Conservation (phyloP, 805 yeast genomes). For the Spathaspora passalidarum region DNA sequence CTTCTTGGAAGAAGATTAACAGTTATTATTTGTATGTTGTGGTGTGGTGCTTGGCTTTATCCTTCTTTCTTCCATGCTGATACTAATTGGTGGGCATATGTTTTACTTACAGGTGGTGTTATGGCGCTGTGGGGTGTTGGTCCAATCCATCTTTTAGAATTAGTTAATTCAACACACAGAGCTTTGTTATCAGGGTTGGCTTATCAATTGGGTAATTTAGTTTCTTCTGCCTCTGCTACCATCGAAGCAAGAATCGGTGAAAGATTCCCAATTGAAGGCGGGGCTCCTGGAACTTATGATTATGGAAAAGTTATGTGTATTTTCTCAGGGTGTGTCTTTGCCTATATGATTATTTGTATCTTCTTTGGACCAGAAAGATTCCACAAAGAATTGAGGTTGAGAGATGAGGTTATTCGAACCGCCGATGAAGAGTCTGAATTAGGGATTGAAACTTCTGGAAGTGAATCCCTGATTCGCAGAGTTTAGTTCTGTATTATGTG, state of each 20-base stretch:
- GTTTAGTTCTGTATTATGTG: neutral
- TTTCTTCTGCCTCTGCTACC: conserved; percentile 65
- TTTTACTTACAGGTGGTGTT: conserved; percentile 59
- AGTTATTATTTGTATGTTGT: conserved; percentile 26
- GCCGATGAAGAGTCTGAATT: conserved; percentile 2
- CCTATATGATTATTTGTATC: conserved; percentile 42
- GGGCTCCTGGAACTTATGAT: conserved; percentile 29
- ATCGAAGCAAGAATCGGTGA: conserved; percentile 63
- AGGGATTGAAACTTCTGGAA: neutral
- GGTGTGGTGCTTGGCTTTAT: conserved; percentile 39
- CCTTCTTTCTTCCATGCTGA: conserved; percentile 32
- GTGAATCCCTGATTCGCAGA: neutral
- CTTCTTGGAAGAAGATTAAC: conserved; percentile 36
- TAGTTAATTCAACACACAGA: conserved; percentile 60
- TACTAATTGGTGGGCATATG: conserved; percentile 25
- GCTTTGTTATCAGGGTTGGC: conserved; percentile 61
- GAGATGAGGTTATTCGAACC: neutral
- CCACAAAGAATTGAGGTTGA: conserved; percentile 4
- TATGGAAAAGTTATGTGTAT: conserved; percentile 64
- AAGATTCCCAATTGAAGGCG: conserved; percentile 34
- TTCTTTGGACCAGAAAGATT: conserved; percentile 63
- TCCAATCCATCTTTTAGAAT: conserved; percentile 60
- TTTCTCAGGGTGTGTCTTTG: conserved; percentile 64
- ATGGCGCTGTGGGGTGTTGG: conserved; percentile 71
- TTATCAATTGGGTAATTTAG: conserved; percentile 67